Percentiles rank a stretch among this genome's conserved stretches.
These are phyloP conservation scores for Penicillium desertorum DNA, from an alignment of 495 filamentous ascomycete genomes.

Conservation along the genomic window DNA sequence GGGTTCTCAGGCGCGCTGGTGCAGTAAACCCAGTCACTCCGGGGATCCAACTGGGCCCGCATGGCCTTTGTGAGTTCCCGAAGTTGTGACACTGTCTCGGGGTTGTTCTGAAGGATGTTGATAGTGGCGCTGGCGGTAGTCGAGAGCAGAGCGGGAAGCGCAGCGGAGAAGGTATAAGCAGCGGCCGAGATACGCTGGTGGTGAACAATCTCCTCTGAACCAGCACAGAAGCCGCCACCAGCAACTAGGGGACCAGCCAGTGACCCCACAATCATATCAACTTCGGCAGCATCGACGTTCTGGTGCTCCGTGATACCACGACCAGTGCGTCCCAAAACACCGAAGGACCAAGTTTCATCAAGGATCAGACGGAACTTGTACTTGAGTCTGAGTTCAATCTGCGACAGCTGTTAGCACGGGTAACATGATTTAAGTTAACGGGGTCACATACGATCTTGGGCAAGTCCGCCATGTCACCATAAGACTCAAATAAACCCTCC, in stretches of 20 bases:
- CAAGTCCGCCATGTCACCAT: slow-evolving; percentile 81
- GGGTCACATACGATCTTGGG: slow-evolving; percentile 69
- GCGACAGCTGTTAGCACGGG: slow-evolving; percentile 4
- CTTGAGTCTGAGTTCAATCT: slow-evolving; percentile 86
- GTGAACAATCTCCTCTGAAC: slow-evolving; percentile 83
- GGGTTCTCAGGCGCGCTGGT: slow-evolving; percentile 84
- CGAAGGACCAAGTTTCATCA: slow-evolving; percentile 96
- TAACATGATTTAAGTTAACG: neutral
- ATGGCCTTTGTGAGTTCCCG: slow-evolving; percentile 80
- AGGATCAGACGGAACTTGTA: slow-evolving; percentile 98
- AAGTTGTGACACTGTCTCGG: slow-evolving; percentile 70
- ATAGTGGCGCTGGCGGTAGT: slow-evolving; percentile 92
- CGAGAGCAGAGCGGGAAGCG: slow-evolving; percentile 87
- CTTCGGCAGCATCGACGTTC: slow-evolving; percentile 83
- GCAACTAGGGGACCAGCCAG: slow-evolving; percentile 86
- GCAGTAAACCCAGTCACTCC: slow-evolving; percentile 89
- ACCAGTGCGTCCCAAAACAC: slow-evolving; percentile 85
- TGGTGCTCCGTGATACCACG: slow-evolving; percentile 92
- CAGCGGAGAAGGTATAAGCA: slow-evolving; percentile 92
- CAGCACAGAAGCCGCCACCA: slow-evolving; percentile 94
- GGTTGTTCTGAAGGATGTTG: slow-evolving; percentile 76
- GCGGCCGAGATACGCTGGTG: slow-evolving; percentile 90
- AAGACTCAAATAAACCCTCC: slow-evolving; percentile 89
- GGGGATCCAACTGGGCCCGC: slow-evolving; percentile 82
- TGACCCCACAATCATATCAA: slow-evolving; percentile 96